phyloP scores from a whole-genome alignment of 176 grass and related monocot species.

The Avena eriantha region DNA sequence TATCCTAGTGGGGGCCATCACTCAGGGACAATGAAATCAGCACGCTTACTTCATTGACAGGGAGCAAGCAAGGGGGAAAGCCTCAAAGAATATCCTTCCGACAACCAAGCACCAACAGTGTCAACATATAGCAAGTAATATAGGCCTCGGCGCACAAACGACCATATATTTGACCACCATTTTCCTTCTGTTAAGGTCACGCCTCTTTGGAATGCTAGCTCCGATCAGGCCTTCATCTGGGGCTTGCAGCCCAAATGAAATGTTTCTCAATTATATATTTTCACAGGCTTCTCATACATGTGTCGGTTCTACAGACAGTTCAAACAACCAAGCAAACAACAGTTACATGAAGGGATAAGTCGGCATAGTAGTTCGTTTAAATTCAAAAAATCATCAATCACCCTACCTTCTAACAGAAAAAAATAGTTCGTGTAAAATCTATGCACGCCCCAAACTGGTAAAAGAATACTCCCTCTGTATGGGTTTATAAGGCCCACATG shows the following conservation, averaged over 20 bases:
- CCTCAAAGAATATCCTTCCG: slow-evolving; percentile 21
- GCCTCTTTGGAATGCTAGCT: slow-evolving; percentile 22
- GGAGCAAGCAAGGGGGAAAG: slow-evolving; percentile 39
- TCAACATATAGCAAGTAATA: slow-evolving; percentile 26
- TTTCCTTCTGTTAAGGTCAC: slow-evolving; percentile 9
- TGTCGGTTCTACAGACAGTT: slow-evolving; percentile 66
- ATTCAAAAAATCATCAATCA: slow-evolving; percentile 19
- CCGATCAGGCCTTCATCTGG: not conserved
- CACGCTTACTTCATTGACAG: slow-evolving; percentile 25
- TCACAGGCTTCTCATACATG: slow-evolving; percentile 75
- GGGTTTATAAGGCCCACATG: too few species aligned
- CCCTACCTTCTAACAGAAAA: not conserved
- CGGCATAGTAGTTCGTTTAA: not conserved
- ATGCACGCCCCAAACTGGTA: not conserved
- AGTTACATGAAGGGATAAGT: not conserved
- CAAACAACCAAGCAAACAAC: slow-evolving; percentile 24
- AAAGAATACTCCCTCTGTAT: not conserved
- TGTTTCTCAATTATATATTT: slow-evolving; percentile 69
- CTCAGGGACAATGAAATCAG: slow-evolving; percentile 39
- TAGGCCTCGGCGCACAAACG: slow-evolving; percentile 26
- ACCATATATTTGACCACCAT: slow-evolving; percentile 16
- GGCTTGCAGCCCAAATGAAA: slow-evolving; percentile 3
- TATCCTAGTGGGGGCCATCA: slow-evolving; percentile 59
- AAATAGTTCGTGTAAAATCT: slow-evolving; percentile 12
- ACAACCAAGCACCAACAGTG: slow-evolving; percentile 18